phyloP scores from a whole-genome alignment of 805 yeast species.

The Tetrapisispora arboricola region DNA sequence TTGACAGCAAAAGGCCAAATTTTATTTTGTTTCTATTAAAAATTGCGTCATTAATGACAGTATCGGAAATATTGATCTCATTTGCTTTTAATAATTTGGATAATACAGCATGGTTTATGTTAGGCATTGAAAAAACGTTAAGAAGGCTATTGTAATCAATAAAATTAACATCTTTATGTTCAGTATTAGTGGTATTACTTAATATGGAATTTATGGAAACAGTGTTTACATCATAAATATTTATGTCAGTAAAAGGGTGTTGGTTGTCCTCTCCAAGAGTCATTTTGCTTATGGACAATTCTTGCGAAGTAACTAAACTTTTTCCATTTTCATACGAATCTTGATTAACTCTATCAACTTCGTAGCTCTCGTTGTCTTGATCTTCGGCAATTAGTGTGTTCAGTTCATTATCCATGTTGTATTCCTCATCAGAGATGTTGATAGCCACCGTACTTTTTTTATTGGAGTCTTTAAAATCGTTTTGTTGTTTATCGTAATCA shows the following conservation, averaged over 20 bases:
- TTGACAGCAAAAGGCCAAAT: conserved; percentile 38
- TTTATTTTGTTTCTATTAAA: conserved; percentile 42
- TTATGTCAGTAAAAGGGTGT: too few relatives aligned
- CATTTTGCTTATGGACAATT: too few relatives aligned
- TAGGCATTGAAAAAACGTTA: not conserved
- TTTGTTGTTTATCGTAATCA: conserved; percentile 35
- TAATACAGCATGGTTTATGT: not conserved
- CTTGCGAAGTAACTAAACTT: too few relatives aligned
- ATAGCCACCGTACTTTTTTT: conserved; percentile 35
- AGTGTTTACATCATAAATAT: not conserved
- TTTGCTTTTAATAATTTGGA: not conserved
- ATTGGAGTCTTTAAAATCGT: conserved; percentile 6
- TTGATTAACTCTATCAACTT: too few relatives aligned
- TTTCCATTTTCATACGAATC: too few relatives aligned
- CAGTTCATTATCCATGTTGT: conserved; percentile 26
- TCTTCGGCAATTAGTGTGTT: conserved; percentile 18
- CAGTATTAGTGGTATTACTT: not conserved
- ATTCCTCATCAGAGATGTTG: conserved; percentile 37
- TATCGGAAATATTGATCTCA: not conserved
- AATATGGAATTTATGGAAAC: not conserved
- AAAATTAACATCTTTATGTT: too few relatives aligned
- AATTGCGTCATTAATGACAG: conserved; percentile 26
- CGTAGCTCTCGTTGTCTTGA: not conserved
- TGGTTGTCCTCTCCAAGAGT: too few relatives aligned
- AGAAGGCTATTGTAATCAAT: not conserved